Evolutionary conservation across 2,329 filamentous ascomycete genomes (phyloP).

Genomic region (Fonsecaea monophora): DNA sequence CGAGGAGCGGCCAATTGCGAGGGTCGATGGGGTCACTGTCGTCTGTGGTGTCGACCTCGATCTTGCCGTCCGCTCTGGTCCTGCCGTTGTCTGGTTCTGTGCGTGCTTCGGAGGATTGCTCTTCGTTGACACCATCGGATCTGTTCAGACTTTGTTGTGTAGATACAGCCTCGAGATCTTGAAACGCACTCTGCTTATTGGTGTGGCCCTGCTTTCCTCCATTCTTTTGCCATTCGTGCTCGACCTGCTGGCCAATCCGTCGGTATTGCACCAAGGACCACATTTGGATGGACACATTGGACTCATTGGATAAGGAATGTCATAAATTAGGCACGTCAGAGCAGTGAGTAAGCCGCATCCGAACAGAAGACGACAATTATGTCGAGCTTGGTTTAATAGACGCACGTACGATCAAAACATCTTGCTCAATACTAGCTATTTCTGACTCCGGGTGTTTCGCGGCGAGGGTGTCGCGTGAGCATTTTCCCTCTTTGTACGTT

Average conservation of each 20-base stretch:
- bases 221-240: constrained; percentile 4
- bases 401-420: neutral
- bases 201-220: neutral
- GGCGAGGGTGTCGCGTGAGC: neutral
- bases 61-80: neutral
- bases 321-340: neutral
- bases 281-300: neutral
- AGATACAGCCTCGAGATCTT: neutral
- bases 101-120: neutral
- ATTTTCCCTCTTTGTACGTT: constrained; percentile 4
- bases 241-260: constrained; percentile 8
- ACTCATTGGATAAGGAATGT: neutral
- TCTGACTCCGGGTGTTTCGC: neutral
- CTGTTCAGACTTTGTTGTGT: neutral
- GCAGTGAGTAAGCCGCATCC: neutral
- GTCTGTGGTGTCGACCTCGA: constrained; percentile 1
- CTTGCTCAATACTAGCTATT: neutral
- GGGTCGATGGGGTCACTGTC: constrained; percentile 44
- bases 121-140: neutral
- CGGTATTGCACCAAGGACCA: constrained; percentile 14
- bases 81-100: neutral
- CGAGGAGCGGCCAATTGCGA: constrained; percentile 19
- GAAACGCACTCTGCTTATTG: neutral
- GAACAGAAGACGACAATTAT: neutral
- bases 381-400: neutral